A percentile compares a stretch with the other conserved stretches of the same genome.
Conservation (phyloP, 2,329 filamentous ascomycete genomes). For the Trichoderma sp. region DNA sequence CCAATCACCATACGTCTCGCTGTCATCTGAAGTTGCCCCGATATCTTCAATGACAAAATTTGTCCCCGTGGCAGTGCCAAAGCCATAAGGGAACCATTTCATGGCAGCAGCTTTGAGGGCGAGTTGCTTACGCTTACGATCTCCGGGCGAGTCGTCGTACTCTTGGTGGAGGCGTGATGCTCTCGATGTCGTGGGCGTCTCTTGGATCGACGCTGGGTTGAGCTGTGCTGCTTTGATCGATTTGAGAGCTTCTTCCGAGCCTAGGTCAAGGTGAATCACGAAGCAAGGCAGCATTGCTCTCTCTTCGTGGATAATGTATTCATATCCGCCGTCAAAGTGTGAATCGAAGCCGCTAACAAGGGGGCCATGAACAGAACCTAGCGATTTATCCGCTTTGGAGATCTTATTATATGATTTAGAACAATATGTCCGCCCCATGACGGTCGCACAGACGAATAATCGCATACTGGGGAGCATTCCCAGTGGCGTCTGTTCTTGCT, state of each 20-base stretch:
- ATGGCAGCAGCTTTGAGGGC: constrained; percentile 40
- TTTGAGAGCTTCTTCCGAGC: not conserved
- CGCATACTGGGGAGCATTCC: constrained; percentile 39
- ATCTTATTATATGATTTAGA: not conserved
- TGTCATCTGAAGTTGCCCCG: constrained; percentile 41
- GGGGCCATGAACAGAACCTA: not conserved
- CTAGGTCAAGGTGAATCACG: not conserved
- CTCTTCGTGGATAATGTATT: not conserved
- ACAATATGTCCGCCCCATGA: constrained; percentile 43
- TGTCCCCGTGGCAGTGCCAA: constrained; percentile 41
- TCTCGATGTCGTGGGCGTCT: not conserved
- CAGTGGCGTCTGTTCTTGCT: constrained; percentile 30
- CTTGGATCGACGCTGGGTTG: not conserved
- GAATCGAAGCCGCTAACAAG: not conserved
- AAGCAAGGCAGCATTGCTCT: not conserved
- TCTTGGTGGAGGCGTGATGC: not conserved
- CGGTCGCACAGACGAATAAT: constrained; percentile 44
- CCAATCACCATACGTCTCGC: constrained; percentile 44
- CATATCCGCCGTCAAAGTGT: not conserved
- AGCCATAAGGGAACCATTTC: constrained; percentile 49
- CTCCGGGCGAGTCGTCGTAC: constrained; percentile 32
- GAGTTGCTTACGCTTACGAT: constrained; percentile 37
- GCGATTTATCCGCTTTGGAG: constrained; percentile 19
- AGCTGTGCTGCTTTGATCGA: not conserved
- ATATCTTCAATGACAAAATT: constrained; percentile 47